Conservation (phyloP, 495 filamentous ascomycete genomes). For the Aspergillus steynii region DNA sequence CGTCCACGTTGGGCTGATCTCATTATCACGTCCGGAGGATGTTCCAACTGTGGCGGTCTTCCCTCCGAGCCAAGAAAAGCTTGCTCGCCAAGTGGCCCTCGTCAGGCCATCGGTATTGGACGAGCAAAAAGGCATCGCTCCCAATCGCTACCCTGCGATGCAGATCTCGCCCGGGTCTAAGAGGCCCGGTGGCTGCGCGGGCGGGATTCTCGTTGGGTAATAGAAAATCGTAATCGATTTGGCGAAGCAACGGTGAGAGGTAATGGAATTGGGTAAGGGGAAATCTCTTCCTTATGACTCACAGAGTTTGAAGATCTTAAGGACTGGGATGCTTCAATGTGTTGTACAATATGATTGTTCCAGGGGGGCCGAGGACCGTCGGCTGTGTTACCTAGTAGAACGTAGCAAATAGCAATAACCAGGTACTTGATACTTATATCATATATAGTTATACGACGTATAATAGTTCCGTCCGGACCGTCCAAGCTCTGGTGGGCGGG, state of each 20-base stretch:
- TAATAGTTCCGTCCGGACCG: too few relatives aligned
- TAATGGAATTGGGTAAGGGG: too few relatives aligned
- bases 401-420: too few relatives aligned
- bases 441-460: too few relatives aligned
- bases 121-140: background rate
- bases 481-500: background rate
- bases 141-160: background rate
- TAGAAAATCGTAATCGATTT: background rate
- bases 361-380: too few relatives aligned
- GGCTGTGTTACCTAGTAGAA: too few relatives aligned
- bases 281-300: background rate
- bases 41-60: slow-evolving; percentile 12
- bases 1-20: background rate
- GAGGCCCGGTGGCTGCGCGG: background rate
- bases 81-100: slow-evolving; percentile 12
- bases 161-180: background rate
- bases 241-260: background rate
- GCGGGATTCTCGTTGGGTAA: background rate
- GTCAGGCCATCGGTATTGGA: slow-evolving; percentile 1
- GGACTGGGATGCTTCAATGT: too few relatives aligned
- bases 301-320: background rate
- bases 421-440: too few relatives aligned
- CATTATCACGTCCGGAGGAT: background rate
- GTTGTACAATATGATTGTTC: too few relatives aligned
- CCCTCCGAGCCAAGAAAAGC: slow-evolving; percentile 18